Conservation (phyloP, 1,284 basidiomycete genomes). For the Boletus calvinii region DNA sequence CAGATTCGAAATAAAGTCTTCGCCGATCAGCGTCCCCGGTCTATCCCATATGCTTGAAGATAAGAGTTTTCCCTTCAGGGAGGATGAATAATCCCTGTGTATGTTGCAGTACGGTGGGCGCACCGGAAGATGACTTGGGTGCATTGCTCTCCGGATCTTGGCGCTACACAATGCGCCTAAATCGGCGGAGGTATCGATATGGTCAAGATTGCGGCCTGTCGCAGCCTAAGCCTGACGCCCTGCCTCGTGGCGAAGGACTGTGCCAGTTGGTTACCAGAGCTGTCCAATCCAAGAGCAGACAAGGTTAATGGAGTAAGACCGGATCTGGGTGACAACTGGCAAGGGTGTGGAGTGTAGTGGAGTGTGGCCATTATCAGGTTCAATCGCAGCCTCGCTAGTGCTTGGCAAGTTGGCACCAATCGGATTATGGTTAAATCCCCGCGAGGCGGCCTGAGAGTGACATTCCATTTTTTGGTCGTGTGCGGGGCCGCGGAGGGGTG, state of each 20-base stretch:
- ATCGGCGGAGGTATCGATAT: neutral
- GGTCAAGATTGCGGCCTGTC: neutral
- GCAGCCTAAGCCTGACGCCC: neutral
- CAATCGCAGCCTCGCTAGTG: neutral
- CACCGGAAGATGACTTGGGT: neutral
- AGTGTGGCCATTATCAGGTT: neutral
- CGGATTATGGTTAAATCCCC: neutral
- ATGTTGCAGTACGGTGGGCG: too few relatives aligned
- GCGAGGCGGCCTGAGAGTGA: neutral
- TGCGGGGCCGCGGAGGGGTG: neutral
- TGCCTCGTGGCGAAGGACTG: neutral
- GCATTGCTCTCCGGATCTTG: constrained; percentile 11
- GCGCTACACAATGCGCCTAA: neutral
- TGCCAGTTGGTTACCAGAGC: neutral
- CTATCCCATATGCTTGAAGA: neutral
- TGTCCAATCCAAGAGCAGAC: neutral
- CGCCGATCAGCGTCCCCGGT: too few relatives aligned
- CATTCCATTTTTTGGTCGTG: neutral
- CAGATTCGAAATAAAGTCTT: too few relatives aligned
- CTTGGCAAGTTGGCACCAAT: neutral
- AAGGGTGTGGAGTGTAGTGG: neutral
- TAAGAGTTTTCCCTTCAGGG: neutral
- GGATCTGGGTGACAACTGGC: neutral
- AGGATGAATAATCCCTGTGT: too few relatives aligned
- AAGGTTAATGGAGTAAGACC: neutral